Conservation (phyloP, 495 filamentous ascomycete species). For the Trichoderma erinaceum region DNA sequence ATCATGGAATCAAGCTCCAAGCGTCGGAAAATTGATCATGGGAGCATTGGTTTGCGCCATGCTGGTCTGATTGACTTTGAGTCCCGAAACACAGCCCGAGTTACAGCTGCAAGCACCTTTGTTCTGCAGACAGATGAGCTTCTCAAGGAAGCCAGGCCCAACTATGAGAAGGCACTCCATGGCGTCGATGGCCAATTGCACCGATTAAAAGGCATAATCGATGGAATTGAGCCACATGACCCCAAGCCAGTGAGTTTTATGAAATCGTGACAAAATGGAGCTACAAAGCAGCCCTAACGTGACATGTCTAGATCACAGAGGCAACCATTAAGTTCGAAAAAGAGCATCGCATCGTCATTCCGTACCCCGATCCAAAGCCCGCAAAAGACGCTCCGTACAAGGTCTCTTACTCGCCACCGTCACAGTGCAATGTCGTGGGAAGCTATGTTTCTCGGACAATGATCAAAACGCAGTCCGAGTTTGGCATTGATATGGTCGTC, state of each 20-base stretch:
- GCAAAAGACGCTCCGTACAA: conserved; percentile 69
- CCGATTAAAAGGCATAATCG: conserved; percentile 68
- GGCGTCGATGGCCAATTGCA: conserved; percentile 65
- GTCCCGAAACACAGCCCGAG: conserved; percentile 25
- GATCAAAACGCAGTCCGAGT: conserved; percentile 48
- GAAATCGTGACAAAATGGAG: background rate
- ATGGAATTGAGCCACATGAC: conserved; percentile 51
- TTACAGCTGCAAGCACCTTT: conserved; percentile 57
- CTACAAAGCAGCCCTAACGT: conserved; percentile 17
- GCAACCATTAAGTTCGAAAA: conserved; percentile 63
- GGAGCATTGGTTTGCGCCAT: conserved; percentile 20
- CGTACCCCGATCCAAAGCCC: conserved; percentile 75
- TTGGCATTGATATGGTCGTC: conserved; percentile 73
- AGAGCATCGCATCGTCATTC: conserved; percentile 59
- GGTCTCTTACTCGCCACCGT: conserved; percentile 66
- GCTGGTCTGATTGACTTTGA: conserved; percentile 22
- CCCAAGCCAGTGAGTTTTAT: conserved; percentile 45
- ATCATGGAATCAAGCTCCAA: conserved; percentile 42
- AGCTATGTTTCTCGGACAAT: conserved; percentile 77
- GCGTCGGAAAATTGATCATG: conserved; percentile 43
- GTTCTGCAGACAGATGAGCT: conserved; percentile 85
- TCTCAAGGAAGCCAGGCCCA: conserved; percentile 58
- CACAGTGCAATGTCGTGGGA: conserved; percentile 79
- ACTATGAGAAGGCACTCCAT: conserved; percentile 59
- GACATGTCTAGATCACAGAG: conserved; percentile 47